phyloP scores from a whole-genome alignment of 768 basidiomycete genomes.

The Austroboletus eburneus region DNA sequence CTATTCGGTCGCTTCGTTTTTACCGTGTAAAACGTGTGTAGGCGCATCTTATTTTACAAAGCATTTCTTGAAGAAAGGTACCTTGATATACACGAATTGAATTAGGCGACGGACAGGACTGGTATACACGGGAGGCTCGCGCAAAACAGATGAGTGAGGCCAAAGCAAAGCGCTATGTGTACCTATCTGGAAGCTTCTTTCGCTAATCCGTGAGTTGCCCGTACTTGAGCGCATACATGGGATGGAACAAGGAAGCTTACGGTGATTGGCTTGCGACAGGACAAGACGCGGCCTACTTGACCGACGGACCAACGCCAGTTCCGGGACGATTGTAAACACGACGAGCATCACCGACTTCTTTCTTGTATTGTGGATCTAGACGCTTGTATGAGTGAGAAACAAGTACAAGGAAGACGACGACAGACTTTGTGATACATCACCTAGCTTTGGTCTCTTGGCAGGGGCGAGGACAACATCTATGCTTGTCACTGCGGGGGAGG shows the following conservation, averaged over 20 bases:
- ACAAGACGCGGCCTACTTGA: conserved; percentile 31
- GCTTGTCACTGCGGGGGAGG: conserved; percentile 29
- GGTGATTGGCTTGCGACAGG: not conserved
- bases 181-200: conserved; percentile 2
- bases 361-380: conserved; percentile 31
- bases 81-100: not conserved
- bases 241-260: conserved; percentile 12
- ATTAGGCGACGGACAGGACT: conserved; percentile 1
- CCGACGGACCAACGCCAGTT: conserved; percentile 29
- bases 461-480: conserved; percentile 31
- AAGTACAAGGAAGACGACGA: not conserved
- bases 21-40: conserved; percentile 1
- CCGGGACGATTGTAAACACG: conserved; percentile 40
- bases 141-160: not conserved
- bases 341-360: conserved; percentile 37
- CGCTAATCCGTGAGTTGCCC: conserved; percentile 8
- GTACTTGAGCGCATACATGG: not conserved
- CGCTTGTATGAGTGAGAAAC: not conserved
- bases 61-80: not conserved
- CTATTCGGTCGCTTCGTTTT: too few relatives aligned
- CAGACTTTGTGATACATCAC: conserved; percentile 32
- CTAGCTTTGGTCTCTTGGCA: conserved; percentile 39
- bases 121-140: conserved; percentile 10
- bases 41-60: not conserved
- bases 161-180: not conserved